These are phyloP conservation scores for Auriscalpium orientale DNA, from an alignment of 768 basidiomycete species.

Conservation along the genomic window DNA sequence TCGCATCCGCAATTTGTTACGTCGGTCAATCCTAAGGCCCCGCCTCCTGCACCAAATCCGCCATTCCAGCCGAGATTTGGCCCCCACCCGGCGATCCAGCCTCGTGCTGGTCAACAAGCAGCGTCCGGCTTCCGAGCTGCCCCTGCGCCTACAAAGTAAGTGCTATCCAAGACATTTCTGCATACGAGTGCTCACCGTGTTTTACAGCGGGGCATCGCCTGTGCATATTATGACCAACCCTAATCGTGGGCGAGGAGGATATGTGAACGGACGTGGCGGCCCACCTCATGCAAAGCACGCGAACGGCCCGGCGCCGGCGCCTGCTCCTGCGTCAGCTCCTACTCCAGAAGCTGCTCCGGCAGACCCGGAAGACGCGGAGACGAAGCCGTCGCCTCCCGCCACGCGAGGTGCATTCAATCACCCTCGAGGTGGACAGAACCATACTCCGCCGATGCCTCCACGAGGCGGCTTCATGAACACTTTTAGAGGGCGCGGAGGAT, in stretches of 20 bases:
- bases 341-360: neutral
- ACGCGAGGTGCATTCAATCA: neutral
- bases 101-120: slow-evolving; percentile 43
- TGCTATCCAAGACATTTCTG: neutral
- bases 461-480: slow-evolving; percentile 17
- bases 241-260: slow-evolving; percentile 40
- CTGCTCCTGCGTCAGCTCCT: neutral
- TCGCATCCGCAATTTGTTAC: slow-evolving; percentile 80
- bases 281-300: slow-evolving; percentile 15
- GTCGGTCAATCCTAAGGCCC: slow-evolving; percentile 56
- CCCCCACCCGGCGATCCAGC: slow-evolving; percentile 53
- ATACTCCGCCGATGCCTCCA: slow-evolving; percentile 10
- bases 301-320: slow-evolving; percentile 7
- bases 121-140: slow-evolving; percentile 64
- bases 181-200: neutral
- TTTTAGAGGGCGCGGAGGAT: slow-evolving; percentile 29
- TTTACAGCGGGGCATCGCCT: slow-evolving; percentile 26
- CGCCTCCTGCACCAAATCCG: slow-evolving; percentile 33
- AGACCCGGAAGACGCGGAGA: slow-evolving; percentile 8
- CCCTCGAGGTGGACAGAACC: slow-evolving; percentile 7
- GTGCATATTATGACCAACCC: slow-evolving; percentile 78
- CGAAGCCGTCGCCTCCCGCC: slow-evolving; percentile 8
- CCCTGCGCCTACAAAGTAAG: slow-evolving; percentile 27
- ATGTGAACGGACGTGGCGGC: slow-evolving; percentile 14
- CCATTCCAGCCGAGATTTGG: slow-evolving; percentile 67